Evolutionary conservation across 139 green algal species (phyloP), one percentile per base, ranked within the genome.

Genomic region (Chlorella sp.): DNA sequence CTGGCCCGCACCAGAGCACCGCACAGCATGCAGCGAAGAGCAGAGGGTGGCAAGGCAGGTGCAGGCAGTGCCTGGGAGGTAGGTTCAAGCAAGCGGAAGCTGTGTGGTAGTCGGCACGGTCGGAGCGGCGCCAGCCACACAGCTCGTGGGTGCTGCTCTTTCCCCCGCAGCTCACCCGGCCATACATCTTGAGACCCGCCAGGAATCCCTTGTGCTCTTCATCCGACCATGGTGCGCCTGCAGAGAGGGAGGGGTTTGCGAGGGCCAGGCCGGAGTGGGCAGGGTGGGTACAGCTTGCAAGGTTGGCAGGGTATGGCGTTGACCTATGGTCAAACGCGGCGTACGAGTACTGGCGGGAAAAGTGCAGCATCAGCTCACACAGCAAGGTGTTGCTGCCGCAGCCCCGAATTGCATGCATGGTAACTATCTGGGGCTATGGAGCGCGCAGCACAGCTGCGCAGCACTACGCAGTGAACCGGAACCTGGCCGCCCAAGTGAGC

Each of bases 171-270:
- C 90, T 61, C 53, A 94, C 92, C 89, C 96, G 96, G 66, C 96
- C 96, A 19, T 98, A 93, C 81, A 94, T 92, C 40, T 95, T 83
- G 15, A 98, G 90, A 0, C 96, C 96, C 3, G 95, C 60, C 57
- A 99, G 76, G 68, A 99, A 99, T 0, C 91, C 69, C 26, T 93
- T 86, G 87, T 99, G 97, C 76, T 99, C 97, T 16, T 94, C 92
- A 81, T 98, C 96, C 0, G 92, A 97, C 97, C 97, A 99, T 9
- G 97, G 93, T 32, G 71, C 81, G n/a, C 90, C 90, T 92, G 85
- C 64, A 66, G 3, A 60, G 77, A 30, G 37, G 79, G 26, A 36
- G 11, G 37, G 7, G 15, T 26, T 14, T 26, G 60, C 15, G 60
- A 68, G 15, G 18, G 64, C 11, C 64, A 32, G 64, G 21, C 11